Evolutionary conservation across 495 filamentous ascomycete species (phyloP), one percentile per base, ranked within the genome.

Genomic region (Aspergillus bridgeri): DNA sequence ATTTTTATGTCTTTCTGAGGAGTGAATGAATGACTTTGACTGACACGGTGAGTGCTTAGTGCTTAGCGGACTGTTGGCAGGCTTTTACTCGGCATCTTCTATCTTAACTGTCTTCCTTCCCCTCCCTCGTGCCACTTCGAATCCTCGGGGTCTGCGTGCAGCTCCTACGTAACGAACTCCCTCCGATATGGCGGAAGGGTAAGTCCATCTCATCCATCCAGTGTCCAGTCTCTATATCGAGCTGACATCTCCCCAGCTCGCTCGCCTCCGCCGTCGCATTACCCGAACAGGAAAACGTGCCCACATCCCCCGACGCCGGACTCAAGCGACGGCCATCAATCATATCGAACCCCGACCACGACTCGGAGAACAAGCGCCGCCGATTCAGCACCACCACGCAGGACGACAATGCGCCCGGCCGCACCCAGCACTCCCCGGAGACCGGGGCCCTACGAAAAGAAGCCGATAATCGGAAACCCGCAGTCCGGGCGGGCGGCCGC

Each of bases 181-280:
- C 20, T 17, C 54, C 27, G 33, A 45, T 42, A 73, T 73, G 70
- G 65, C 70, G 27, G 70, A 73, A 65, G 65, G 61, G 70, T 73
- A 69, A 23, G 56, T 29, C 27, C 27, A 29, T 6, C 17, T 15
- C 33, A 3, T 11, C 3, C 8, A 38, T 27, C 33, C 33, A 38
- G 11, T 3, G 17, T 22, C 43, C 50, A 18, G 44, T 47, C 17
- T 43, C 25, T 20, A 20, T 15, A 46, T 44, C 50, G 17, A 27
- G 45, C 17, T 50, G 54, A 46, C 57, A 9, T 20, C 24, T 27
- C 11, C 18, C n/a, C 29, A 74, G 70, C 48, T 64, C 80, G 27
- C 80, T 89, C 56, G 84, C 86, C 19, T 89, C 87, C 11, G 86
- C 85, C 50, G 86, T 89, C 49, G 75, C 85, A 15, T 57, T 88